A percentile compares a stretch with the other conserved stretches of the same genome.
Conservation (phyloP, 2,329 filamentous ascomycete genomes). For the Aspergillus sp. region DNA sequence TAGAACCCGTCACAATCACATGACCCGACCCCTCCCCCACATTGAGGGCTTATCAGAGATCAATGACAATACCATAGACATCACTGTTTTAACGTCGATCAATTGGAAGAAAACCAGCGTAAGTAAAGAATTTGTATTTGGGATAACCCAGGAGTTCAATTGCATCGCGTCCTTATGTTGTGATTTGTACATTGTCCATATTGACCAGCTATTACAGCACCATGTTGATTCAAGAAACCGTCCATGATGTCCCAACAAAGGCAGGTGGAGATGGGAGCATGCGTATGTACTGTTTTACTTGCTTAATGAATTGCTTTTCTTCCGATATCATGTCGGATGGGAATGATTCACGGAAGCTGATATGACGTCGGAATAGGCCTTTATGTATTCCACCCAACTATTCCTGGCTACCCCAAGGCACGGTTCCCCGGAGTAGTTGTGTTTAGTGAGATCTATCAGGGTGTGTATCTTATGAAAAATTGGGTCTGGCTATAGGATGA, state of each 20-base stretch:
- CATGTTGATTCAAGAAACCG: slow-evolving; percentile 34
- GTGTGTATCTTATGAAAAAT: slow-evolving; percentile 40
- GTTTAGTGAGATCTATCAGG: slow-evolving; percentile 95
- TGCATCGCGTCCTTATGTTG: not conserved
- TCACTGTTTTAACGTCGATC: too few relatives aligned
- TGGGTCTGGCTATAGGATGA: not conserved
- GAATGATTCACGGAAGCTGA: not conserved
- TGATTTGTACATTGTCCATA: not conserved
- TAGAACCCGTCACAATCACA: too few relatives aligned
- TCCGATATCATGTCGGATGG: too few relatives aligned
- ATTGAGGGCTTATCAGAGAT: too few relatives aligned
- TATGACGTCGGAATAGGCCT: slow-evolving; percentile 55
- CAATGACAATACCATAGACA: too few relatives aligned
- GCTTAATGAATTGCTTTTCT: not conserved
- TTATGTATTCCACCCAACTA: slow-evolving; percentile 80
- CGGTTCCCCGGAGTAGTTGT: slow-evolving; percentile 84
- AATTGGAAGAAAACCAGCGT: too few relatives aligned
- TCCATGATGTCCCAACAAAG: slow-evolving; percentile 33
- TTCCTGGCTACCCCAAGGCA: slow-evolving; percentile 81
- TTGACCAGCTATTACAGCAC: not conserved
- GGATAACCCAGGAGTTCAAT: too few relatives aligned
- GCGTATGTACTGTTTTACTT: slow-evolving; percentile 23
- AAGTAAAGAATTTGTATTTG: too few relatives aligned
- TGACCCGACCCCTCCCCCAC: too few relatives aligned
- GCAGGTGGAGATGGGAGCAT: slow-evolving; percentile 34